Conservation (phyloP, 768 basidiomycete genomes). For the Phlegmacium glaucopus region DNA sequence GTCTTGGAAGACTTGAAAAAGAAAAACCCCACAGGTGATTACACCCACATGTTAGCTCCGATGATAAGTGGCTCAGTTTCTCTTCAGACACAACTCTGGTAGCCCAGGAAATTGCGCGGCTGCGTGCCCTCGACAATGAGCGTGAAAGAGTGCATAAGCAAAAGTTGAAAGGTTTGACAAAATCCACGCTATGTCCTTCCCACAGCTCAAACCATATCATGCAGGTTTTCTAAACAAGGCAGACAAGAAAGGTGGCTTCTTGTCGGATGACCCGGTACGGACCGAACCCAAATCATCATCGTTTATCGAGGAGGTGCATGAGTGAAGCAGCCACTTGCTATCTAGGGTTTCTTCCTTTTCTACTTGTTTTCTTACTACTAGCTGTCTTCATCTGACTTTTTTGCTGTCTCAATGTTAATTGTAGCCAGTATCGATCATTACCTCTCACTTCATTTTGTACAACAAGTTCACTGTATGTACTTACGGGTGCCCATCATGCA, state of each 20-base stretch:
- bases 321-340: constrained; percentile 2
- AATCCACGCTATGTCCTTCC: not conserved
- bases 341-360: not conserved
- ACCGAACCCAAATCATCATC: constrained; percentile 13
- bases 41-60: not conserved
- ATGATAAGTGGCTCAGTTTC: not conserved
- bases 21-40: constrained; percentile 58
- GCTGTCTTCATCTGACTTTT: too few species aligned
- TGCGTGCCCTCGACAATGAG: constrained; percentile 62
- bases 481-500: not conserved
- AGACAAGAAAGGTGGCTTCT: constrained; percentile 25
- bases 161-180: constrained; percentile 65
- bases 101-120: constrained; percentile 61
- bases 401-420: too few species aligned
- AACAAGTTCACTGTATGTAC: constrained; percentile 1
- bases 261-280: constrained; percentile 15
- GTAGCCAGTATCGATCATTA: too few species aligned
- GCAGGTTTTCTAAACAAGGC: constrained; percentile 53
- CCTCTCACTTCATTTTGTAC: too few species aligned
- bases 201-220: not conserved
- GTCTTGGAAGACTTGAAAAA: constrained; percentile 62
- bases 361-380: too few species aligned
- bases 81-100: constrained; percentile 50
- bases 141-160: constrained; percentile 61
- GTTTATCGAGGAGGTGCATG: constrained; percentile 22